A percentile compares a stretch with the other conserved stretches of the same genome.
These are phyloP conservation scores for Begonia masoniana DNA, from an alignment of 306 rosid genomes.

Conservation along the genomic window DNA sequence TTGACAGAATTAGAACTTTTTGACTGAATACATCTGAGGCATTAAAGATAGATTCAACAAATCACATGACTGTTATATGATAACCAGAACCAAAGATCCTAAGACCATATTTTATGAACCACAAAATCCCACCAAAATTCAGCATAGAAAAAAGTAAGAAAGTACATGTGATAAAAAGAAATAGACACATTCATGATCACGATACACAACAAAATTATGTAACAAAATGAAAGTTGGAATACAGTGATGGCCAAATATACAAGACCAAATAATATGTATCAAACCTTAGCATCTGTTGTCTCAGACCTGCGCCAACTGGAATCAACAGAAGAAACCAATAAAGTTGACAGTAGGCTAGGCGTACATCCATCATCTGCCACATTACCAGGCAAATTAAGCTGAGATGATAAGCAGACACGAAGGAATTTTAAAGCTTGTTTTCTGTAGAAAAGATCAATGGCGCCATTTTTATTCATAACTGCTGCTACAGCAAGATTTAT, in stretches of 20 bases:
- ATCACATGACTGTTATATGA: too few species aligned
- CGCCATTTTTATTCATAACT: slow-evolving; percentile 55
- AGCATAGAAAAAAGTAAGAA: background rate
- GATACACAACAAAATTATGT: too few species aligned
- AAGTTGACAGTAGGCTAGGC: slow-evolving; percentile 55
- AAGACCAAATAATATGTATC: background rate
- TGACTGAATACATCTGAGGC: too few species aligned
- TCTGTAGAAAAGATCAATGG: slow-evolving; percentile 70
- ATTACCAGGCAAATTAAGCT: slow-evolving; percentile 89
- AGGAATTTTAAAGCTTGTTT: slow-evolving; percentile 86
- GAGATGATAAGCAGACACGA: slow-evolving; percentile 84
- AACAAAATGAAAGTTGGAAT: too few species aligned
- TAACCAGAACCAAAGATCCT: too few species aligned
- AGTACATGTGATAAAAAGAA: background rate
- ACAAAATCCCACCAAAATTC: too few species aligned
- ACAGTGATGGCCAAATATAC: too few species aligned
- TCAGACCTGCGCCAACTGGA: slow-evolving; percentile 67
- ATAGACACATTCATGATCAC: too few species aligned
- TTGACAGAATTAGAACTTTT: too few species aligned
- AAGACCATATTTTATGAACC: too few species aligned
- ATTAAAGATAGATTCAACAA: too few species aligned
- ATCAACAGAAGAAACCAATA: slow-evolving; percentile 60
- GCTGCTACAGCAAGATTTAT: slow-evolving; percentile 94
- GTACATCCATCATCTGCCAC: slow-evolving; percentile 66
- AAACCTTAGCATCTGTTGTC: slow-evolving; percentile 67